Evolutionary conservation across 2,329 filamentous ascomycete genomes (phyloP), one percentile per base, ranked within the genome.

Genomic region (Raffaelea arxii): DNA sequence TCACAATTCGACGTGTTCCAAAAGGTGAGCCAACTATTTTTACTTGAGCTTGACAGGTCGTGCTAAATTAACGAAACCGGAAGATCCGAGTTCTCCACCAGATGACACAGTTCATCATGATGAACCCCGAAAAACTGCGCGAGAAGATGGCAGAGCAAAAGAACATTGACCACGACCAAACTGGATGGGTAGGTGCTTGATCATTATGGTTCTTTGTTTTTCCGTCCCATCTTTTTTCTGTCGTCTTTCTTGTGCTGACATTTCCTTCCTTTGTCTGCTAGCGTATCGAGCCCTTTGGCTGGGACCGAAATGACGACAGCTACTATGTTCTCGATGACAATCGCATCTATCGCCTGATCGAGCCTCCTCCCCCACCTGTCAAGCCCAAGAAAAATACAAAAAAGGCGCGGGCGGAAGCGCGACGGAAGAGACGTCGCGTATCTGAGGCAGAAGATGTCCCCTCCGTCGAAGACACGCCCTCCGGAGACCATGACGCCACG

Each of bases 261-360:
- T 30, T 9, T 30, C 27, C 16, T 16, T 37, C n/a, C 23, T 65
- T 52, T 23, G 27, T 19, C 14, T 16, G 18, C 5, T 45, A 84
- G 80, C 72, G 81, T 49, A 88, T 92, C 54, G 86, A 91, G 58
- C 84, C 86, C 0, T 82, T 84, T 51, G 92, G 92, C 10, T 97
- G 88, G 80, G 92, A 98, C 62, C 75, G 80, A 21, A 74, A 95
- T 41, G 90, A 94, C 53, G 82, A 88, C 32, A 82, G 81, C 30
- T 94, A 97, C 60, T 94, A 84, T 58, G 82, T 97, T 3, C 75
- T 98, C 4, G 91, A 97, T 56, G 92, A 98, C 61, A 94, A 96
- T 57, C 79, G 92, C 51, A 71, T 98, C 37, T 98, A 98, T 62
- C 85, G 90, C 47, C 74, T 84, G 51, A 88, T 86, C n/a, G 86